A percentile compares a stretch with the other conserved stretches of the same genome.
Evolutionary conservation across 2,329 filamentous ascomycete species (phyloP).

Genomic region (Ophiosphaerella korrae): DNA sequence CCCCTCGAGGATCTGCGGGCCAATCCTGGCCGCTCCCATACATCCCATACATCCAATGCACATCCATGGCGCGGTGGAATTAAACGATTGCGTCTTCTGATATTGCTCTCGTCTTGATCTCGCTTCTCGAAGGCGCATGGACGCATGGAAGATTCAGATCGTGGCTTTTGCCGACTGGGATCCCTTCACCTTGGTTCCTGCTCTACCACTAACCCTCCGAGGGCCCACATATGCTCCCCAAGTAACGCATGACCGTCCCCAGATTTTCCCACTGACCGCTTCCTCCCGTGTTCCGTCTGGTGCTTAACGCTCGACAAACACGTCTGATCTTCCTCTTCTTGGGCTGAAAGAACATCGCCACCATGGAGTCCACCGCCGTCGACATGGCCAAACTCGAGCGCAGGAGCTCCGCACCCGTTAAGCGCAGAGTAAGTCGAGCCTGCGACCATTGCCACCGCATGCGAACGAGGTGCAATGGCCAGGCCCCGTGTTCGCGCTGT

Average conservation of each 20-base stretch:
- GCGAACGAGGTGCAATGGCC: conserved; percentile 90
- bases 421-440: conserved; percentile 86
- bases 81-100: conserved; percentile 38
- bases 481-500: conserved; percentile 89
- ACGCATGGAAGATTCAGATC: conserved; percentile 47
- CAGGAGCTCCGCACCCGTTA: conserved; percentile 65
- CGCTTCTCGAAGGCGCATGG: conserved; percentile 47
- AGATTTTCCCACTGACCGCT: conserved; percentile 32
- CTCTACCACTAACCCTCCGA: conserved; percentile 30
- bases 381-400: conserved; percentile 40
- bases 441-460: conserved; percentile 97
- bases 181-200: conserved; percentile 9
- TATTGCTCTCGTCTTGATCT: conserved; percentile 41
- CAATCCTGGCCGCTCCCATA: conserved; percentile 19
- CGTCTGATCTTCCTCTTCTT: too few species aligned
- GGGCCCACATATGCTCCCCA: conserved; percentile 45
- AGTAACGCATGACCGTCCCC: conserved; percentile 44
- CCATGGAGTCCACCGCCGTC: conserved; percentile 34
- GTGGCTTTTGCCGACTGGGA: conserved; percentile 35
- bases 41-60: conserved; percentile 7
- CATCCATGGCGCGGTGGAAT: conserved; percentile 28
- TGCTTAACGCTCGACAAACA: background rate
- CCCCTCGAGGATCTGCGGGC: conserved; percentile 33
- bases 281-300: conserved; percentile 18
- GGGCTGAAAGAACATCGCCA: conserved; percentile 1